Percentiles rank a stretch among this genome's conserved stretches.
Evolutionary conservation across 1,284 basidiomycete species (phyloP).

Genomic region (Clitocybe nebularis): DNA sequence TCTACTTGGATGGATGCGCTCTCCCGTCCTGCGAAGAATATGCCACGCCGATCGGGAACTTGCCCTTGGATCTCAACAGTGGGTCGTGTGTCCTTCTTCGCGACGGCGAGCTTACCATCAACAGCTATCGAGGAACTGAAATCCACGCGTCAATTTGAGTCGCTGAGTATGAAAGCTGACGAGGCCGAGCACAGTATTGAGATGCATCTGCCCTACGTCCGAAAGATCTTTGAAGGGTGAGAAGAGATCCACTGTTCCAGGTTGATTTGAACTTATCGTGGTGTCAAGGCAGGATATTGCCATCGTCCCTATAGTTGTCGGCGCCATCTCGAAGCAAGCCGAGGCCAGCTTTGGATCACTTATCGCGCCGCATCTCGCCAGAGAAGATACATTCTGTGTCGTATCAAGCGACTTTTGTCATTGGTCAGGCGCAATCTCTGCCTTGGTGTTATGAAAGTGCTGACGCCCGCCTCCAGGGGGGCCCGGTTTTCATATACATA

Average conservation of each 20-base stretch:
- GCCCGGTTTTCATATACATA: constrained; percentile 86
- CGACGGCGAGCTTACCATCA: not conserved
- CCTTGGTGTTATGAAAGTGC: not conserved
- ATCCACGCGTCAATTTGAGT: constrained; percentile 66
- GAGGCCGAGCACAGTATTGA: constrained; percentile 97
- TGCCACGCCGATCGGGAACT: constrained; percentile 82
- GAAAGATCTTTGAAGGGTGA: constrained; percentile 82
- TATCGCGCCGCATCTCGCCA: constrained; percentile 77
- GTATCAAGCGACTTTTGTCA: constrained; percentile 98
- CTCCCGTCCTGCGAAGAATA: constrained; percentile 76
- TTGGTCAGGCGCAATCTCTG: constrained; percentile 54
- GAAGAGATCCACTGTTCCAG: constrained; percentile 17
- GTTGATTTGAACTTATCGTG: not conserved
- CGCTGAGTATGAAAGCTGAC: constrained; percentile 69
- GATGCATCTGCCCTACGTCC: constrained; percentile 94
- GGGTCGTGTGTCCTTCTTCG: constrained; percentile 22
- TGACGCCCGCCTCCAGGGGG: constrained; percentile 56
- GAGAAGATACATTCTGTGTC: constrained; percentile 82
- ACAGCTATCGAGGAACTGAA: constrained; percentile 70
- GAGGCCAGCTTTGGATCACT: constrained; percentile 66
- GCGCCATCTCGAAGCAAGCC: constrained; percentile 62
- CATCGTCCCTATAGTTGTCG: constrained; percentile 91
- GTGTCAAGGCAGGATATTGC: constrained; percentile 62
- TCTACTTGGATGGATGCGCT: constrained; percentile 85
- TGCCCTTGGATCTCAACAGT: constrained; percentile 81